phyloP scores from a whole-genome alignment of 2,329 filamentous ascomycete species.

The Calonectria henricotiae region DNA sequence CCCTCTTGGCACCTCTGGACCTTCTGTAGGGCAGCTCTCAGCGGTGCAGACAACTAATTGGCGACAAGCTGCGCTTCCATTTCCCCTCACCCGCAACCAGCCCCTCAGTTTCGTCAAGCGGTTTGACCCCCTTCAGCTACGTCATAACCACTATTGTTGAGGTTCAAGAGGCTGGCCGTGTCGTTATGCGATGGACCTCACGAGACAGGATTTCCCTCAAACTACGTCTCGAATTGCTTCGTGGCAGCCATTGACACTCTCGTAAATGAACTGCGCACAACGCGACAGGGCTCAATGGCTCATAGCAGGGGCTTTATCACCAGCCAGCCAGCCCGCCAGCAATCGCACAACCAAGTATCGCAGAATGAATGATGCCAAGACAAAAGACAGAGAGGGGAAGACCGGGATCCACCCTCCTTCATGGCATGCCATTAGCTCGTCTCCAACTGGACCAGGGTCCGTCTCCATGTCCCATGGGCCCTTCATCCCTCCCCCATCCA shows the following conservation, averaged over 20 bases:
- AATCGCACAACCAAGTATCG: constrained; percentile 12
- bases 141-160: constrained; percentile 21
- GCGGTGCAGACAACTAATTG: constrained; percentile 7
- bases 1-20: constrained; percentile 17
- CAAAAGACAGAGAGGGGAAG: constrained; percentile 21
- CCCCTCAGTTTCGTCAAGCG: constrained; percentile 17
- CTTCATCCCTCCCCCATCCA: constrained; percentile 33
- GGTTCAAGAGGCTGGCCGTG: constrained; percentile 13
- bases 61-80: not conserved
- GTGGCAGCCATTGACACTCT: not conserved
- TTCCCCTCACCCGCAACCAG: constrained; percentile 24
- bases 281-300: constrained; percentile 16
- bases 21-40: constrained; percentile 35
- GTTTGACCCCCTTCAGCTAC: constrained; percentile 8
- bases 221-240: not conserved
- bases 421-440: constrained; percentile 24
- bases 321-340: constrained; percentile 29
- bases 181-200: constrained; percentile 2
- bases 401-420: constrained; percentile 30
- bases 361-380: constrained; percentile 27
- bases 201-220: not conserved
- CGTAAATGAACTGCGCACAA: not conserved
- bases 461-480: constrained; percentile 32
- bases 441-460: constrained; percentile 29
- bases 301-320: constrained; percentile 31